Percentiles rank a stretch among this genome's conserved stretches.
Conservation (phyloP, 73 alveolate species). For the Paramecium primaurelia region DNA sequence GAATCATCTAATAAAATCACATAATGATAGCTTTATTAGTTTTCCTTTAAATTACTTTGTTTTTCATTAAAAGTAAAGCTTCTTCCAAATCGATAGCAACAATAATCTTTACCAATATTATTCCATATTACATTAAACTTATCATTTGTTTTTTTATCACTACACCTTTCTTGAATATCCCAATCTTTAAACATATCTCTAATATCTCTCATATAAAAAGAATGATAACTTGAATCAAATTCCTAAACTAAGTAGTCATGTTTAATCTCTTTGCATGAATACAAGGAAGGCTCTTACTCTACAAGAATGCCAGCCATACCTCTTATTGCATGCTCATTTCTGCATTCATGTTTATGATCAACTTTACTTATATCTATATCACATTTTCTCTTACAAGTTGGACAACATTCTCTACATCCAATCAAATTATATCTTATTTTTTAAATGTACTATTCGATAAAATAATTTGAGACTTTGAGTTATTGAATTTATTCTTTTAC, state of each 20-base stretch:
- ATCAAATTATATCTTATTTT: too few relatives aligned
- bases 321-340: too few relatives aligned
- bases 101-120: background rate
- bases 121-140: background rate
- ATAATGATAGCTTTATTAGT: background rate
- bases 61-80: background rate
- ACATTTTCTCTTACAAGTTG: too few relatives aligned
- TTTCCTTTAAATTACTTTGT: background rate
- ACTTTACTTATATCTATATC: too few relatives aligned
- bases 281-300: too few relatives aligned
- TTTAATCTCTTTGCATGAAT: too few relatives aligned
- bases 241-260: too few relatives aligned
- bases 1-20: background rate
- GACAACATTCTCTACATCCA: background rate
- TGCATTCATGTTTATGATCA: too few relatives aligned
- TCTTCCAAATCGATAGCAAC: background rate
- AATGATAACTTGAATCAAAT: too few relatives aligned
- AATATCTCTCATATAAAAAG: too few relatives aligned
- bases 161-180: background rate
- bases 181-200: background rate
- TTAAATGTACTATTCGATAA: background rate
- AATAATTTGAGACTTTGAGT: background rate
- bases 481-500: too few relatives aligned
- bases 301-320: too few relatives aligned
- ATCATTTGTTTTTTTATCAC: background rate